Evolutionary conservation across 2,329 filamentous ascomycete species (phyloP).

Genomic region (Exserohilum turcica): DNA sequence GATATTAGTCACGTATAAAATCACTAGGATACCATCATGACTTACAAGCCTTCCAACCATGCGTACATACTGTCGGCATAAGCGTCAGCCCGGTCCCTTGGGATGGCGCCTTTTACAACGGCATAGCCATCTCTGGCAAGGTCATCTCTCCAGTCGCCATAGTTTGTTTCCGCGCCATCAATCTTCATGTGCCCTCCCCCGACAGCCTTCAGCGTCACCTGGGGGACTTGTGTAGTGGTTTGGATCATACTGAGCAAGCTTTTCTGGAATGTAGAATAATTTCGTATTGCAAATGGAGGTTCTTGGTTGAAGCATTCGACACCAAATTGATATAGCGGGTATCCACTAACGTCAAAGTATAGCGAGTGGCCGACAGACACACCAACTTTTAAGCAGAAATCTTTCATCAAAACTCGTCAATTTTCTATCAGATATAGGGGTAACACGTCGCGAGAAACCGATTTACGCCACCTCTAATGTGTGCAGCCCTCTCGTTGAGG

Average conservation of each 20-base stretch:
- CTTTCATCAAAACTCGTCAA: too few relatives aligned
- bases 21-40: background rate
- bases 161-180: slow-evolving; percentile 27
- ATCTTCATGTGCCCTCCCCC: slow-evolving; percentile 16
- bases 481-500: too few relatives aligned
- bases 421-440: too few relatives aligned
- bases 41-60: slow-evolving; percentile 44
- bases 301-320: too few relatives aligned
- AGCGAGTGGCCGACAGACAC: too few relatives aligned
- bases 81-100: slow-evolving; percentile 47
- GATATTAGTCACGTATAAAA: background rate
- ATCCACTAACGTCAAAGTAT: too few relatives aligned
- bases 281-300: too few relatives aligned
- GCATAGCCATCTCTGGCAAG: slow-evolving; percentile 26
- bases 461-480: too few relatives aligned
- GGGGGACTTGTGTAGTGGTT: slow-evolving; percentile 15
- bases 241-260: slow-evolving; percentile 14
- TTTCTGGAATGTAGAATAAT: background rate
- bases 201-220: slow-evolving; percentile 15
- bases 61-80: slow-evolving; percentile 40
- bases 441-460: too few relatives aligned
- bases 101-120: slow-evolving; percentile 55
- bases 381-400: too few relatives aligned
- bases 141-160: slow-evolving; percentile 46
- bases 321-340: too few relatives aligned